Evolutionary conservation across 2,329 filamentous ascomycete species (phyloP).

Genomic region (Microcyclospora pomicola): DNA sequence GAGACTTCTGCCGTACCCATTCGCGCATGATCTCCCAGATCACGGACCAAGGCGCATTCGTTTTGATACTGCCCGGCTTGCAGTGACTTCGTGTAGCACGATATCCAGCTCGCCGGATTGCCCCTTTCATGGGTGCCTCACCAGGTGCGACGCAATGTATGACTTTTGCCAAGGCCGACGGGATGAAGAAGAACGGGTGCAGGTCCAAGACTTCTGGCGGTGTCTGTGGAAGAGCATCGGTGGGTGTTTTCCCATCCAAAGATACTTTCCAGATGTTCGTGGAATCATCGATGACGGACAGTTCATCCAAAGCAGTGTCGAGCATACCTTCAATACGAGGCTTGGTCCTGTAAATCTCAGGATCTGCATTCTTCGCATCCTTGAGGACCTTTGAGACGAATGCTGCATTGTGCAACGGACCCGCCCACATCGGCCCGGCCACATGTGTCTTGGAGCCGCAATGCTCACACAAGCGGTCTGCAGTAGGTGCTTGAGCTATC

Average conservation of each 20-base stretch:
- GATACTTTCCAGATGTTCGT: constrained; percentile 1
- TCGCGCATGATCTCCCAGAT: constrained; percentile 91
- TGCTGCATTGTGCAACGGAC: constrained; percentile 67
- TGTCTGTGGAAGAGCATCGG: constrained; percentile 28
- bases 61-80: constrained; percentile 81
- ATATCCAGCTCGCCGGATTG: constrained; percentile 69
- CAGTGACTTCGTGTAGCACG: constrained; percentile 75
- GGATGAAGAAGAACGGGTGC: constrained; percentile 76
- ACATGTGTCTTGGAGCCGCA: constrained; percentile 80
- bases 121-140: constrained; percentile 68
- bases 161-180: constrained; percentile 58
- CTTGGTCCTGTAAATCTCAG: constrained; percentile 62
- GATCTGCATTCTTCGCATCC: constrained; percentile 52
- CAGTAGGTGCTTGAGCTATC: constrained; percentile 56
- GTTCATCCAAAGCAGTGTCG: constrained; percentile 71
- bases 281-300: constrained; percentile 12
- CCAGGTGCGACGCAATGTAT: constrained; percentile 68
- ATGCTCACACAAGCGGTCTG: constrained; percentile 58
- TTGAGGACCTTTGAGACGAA: constrained; percentile 72
- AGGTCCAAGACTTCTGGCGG: constrained; percentile 54
- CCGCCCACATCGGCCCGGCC: constrained; percentile 88
- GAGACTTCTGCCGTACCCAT: constrained; percentile 70
- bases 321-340: constrained; percentile 84
- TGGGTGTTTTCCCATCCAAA: neutral
- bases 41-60: constrained; percentile 76